Conservation (phyloP, 2,329 filamentous ascomycete species). For the Exophiala xenobiotica region DNA sequence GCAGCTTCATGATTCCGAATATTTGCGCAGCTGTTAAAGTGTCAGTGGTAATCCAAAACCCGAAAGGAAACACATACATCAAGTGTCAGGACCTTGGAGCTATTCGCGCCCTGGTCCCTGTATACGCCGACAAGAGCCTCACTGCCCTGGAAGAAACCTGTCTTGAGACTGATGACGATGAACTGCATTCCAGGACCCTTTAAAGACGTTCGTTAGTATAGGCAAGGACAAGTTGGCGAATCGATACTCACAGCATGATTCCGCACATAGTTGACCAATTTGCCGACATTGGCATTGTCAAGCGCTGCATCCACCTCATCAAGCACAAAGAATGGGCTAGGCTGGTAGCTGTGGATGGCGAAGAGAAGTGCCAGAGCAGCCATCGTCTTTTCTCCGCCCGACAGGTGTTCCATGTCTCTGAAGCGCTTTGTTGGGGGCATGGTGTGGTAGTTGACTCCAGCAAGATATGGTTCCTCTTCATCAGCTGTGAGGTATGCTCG, state of each 20-base stretch:
- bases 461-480: constrained; percentile 91
- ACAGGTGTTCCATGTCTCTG: constrained; percentile 97
- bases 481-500: constrained; percentile 88
- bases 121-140: constrained; percentile 95
- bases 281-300: constrained; percentile 96
- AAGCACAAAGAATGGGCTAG: constrained; percentile 93
- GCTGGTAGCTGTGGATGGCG: constrained; percentile 94
- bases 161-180: constrained; percentile 95
- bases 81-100: constrained; percentile 83
- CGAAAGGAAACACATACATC: constrained; percentile 71
- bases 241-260: constrained; percentile 64
- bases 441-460: constrained; percentile 95
- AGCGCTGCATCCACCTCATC: constrained; percentile 97
- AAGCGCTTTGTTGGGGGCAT: constrained; percentile 99
- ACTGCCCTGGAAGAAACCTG: constrained; percentile 91
- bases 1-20: constrained; percentile 14
- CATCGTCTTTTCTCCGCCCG: constrained; percentile 98
- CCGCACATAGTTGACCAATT: constrained; percentile 93
- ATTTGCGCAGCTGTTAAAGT: constrained; percentile 25
- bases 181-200: constrained; percentile 94
- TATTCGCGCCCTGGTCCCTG: constrained; percentile 90
- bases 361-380: constrained; percentile 94
- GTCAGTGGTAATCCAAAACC: background rate
- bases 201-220: background rate
- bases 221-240: background rate